Percentiles rank a stretch among this genome's conserved stretches.
Evolutionary conservation across 2,329 filamentous ascomycete species (phyloP).

Genomic region (Alternaria arborescens): DNA sequence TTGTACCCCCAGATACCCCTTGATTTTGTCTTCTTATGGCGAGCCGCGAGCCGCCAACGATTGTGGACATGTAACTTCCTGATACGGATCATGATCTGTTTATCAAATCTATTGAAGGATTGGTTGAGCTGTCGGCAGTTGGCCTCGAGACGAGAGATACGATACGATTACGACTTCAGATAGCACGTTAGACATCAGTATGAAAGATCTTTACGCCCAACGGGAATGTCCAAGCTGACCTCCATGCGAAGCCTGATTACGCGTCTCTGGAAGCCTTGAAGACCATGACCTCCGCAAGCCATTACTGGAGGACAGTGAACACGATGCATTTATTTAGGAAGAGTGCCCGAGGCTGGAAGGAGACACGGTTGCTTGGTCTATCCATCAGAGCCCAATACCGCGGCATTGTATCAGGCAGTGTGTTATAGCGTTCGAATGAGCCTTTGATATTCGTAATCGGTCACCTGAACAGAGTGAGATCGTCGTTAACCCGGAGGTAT

Average conservation of each 20-base stretch:
- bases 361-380: not conserved
- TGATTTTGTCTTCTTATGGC: not conserved
- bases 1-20: constrained; percentile 11
- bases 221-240: not conserved
- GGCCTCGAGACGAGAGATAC: not conserved
- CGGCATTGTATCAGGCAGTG: constrained; percentile 1
- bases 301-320: not conserved
- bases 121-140: not conserved
- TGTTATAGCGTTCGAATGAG: constrained; percentile 2
- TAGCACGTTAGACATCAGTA: constrained; percentile 3
- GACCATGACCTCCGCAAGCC: not conserved
- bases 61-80: not conserved
- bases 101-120: not conserved
- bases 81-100: not conserved
- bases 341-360: not conserved
- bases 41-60: not conserved
- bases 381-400: constrained; percentile 4
- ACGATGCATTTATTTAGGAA: not conserved
- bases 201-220: not conserved
- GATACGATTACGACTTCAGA: constrained; percentile 1
- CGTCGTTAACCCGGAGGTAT: constrained; percentile 3
- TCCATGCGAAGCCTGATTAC: constrained; percentile 1
- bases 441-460: constrained; percentile 4
- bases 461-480: constrained; percentile 6
- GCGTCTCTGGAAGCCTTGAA: not conserved